These are phyloP conservation scores for Ophiostoma ips DNA, from an alignment of 2,329 filamentous ascomycete species.

Conservation along the genomic window DNA sequence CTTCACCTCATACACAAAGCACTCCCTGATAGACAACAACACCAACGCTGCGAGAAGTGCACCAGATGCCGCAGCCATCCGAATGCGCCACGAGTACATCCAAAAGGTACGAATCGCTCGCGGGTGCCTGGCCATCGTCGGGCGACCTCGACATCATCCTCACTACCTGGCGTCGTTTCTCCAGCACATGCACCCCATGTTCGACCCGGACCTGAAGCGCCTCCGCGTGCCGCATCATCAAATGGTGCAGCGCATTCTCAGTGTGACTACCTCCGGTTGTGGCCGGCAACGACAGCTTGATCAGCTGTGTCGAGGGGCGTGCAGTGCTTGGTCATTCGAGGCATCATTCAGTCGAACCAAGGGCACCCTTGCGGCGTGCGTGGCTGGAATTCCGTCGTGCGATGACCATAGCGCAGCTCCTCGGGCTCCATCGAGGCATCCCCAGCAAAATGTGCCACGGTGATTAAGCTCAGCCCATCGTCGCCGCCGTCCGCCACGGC, in stretches of 20 bases:
- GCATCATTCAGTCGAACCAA: conserved; percentile 30
- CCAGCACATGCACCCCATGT: conserved; percentile 14
- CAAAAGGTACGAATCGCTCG: conserved; percentile 2
- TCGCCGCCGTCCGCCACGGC: conserved; percentile 18
- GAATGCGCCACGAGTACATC: conserved; percentile 5
- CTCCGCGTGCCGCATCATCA: conserved; percentile 2
- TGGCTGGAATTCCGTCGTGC: conserved; percentile 33
- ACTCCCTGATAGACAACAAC: not conserved
- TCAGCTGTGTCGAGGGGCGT: conserved; percentile 34
- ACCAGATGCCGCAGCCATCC: not conserved
- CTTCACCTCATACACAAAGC: not conserved
- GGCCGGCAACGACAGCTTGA: conserved; percentile 31
- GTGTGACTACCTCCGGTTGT: conserved; percentile 20
- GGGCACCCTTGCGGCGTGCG: conserved; percentile 32
- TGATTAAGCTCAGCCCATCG: conserved; percentile 17
- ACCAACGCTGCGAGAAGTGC: not conserved
- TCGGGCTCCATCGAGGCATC: conserved; percentile 7
- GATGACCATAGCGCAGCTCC: conserved; percentile 20
- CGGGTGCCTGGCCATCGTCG: conserved; percentile 4
- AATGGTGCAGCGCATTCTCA: conserved; percentile 4
- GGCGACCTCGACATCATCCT: not conserved
- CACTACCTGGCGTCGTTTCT: conserved; percentile 19
- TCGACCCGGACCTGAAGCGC: conserved; percentile 3
- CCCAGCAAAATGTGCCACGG: conserved; percentile 1
- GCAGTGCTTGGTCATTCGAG: conserved; percentile 34